Base-by-base conservation (phyloP, 2,329 filamentous ascomycete genomes). In the Neospermospora avenae region DNA sequence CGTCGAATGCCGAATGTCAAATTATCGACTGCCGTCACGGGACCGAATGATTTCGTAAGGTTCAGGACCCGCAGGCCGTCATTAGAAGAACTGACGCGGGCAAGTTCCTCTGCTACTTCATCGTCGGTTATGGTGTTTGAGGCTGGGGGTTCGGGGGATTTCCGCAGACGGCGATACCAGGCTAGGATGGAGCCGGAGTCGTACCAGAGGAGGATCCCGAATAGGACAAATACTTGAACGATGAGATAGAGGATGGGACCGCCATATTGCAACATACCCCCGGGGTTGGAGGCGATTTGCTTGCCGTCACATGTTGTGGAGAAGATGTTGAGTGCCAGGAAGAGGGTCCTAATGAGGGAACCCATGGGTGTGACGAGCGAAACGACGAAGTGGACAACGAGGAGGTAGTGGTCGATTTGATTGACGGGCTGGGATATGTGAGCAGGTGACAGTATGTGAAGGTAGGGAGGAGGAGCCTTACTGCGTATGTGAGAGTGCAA, bases 211-310 rank as follows among this genome's bases (percentile, higher is more conserved):
- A 97, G 79, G 14, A 92, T 74, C 0, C 80, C 77, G 65, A 96
- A 92, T 1, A 95, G 78, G 16, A 90, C 61, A 24, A 90, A 72
- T 0, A 84, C 84, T 71, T 97, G 93, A 0, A 92, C 51, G 53
- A 91, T 81, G 1, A 96, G 82, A 72, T 96, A 96, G 0, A 95
- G 74, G 37, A 96, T 93, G 0, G 91, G 91, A 0, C 90, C 90
- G 31, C 93, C 93, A 68, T 92, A 97, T 28, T 88, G 82, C 0
- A 81, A 80, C 34, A 96, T 84, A 3, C 81, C 84, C 6, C 84
- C 88, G 0, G 92, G 90, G 65, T 90, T 87, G 0, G 79, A 77
- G 1, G 86, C 84, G 20, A 92, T 75, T n/a, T 78, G 62, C 20
- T 83, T 77, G 25, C 82, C 86, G 34, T 84, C 80, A 71, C 93